Evolutionary conservation across 257 asterid species (phyloP), one percentile per base, ranked within the genome.

Genomic region (Misopates orontium): DNA sequence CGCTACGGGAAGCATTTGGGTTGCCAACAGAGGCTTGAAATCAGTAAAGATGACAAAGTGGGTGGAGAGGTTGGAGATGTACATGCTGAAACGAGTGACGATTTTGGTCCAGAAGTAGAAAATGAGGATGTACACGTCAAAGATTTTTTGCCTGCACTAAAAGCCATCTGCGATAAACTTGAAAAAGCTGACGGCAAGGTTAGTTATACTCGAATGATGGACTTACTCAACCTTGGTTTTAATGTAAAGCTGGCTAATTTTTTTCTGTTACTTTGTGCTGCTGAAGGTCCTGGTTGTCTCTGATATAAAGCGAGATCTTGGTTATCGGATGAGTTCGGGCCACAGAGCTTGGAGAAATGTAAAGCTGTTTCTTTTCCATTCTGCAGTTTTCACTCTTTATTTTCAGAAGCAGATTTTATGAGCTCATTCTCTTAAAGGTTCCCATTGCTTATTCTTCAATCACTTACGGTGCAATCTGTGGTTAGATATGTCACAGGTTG

Each of bases 341-440:
- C 97, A 93, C 67, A 82, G 86, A 81, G 76, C 82, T 71, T 93
- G 98, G 98, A 87, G 98, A 84, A 75, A 68, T 77, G 98, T 92
- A 71, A 67, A 50, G 24, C 66, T 51, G 15, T 57, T 25, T 31
- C 56, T n/a, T 36, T 77, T 49, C 42, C 54, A 16, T 56, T 22
- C 67, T 36, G 4, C 71, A 32, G 58, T 18, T 11, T 39, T 63
- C n/a, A 45, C 22, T 61, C 5, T 49, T 63, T 54, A 5, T 49
- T 25, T 44, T 44, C 48, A 49, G 6, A 50, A 40, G 41, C 50
- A 45, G 63, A 72, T 57, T 25, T 50, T 50, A 48, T 54, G 58
- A 65, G 60, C 36, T 16, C 15, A 60, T 55, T 42, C 51, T 50
- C 32, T 61, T 28, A 56, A 56, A 39, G 62, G 48, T 20, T 66